These are phyloP conservation scores for Misopates orontium DNA, from an alignment of 257 asterid species.

Conservation along the genomic window DNA sequence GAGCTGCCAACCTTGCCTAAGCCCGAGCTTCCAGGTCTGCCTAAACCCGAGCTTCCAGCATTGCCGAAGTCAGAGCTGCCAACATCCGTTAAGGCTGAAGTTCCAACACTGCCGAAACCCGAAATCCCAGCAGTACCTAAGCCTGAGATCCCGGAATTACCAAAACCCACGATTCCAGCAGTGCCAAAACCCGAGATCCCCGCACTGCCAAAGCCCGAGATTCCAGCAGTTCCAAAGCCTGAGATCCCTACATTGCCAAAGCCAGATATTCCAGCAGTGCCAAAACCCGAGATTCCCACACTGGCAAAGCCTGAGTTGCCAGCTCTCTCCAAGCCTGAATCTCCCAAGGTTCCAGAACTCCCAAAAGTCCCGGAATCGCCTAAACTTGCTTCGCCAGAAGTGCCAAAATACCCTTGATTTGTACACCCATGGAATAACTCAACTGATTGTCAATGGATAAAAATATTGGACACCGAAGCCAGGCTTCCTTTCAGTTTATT, in stretches of 20 bases:
- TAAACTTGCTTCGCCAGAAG: conserved; percentile 21
- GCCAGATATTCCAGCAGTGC: neutral
- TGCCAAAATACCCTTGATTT: conserved; percentile 27
- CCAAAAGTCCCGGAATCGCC: conserved; percentile 29
- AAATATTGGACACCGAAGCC: neutral
- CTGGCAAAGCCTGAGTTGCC: conserved; percentile 23
- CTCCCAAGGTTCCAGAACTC: conserved; percentile 16
- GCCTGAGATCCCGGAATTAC: conserved; percentile 4
- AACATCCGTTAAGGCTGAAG: conserved; percentile 10
- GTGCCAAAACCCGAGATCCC: conserved; percentile 14
- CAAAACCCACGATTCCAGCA: conserved; percentile 21
- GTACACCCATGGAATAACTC: neutral
- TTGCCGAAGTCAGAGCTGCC: conserved; percentile 26
- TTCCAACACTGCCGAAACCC: conserved; percentile 9
- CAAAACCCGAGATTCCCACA: conserved; percentile 20
- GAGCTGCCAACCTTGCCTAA: conserved; percentile 1
- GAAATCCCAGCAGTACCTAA: conserved; percentile 20
- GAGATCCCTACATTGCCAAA: conserved; percentile 8
- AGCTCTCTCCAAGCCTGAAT: conserved; percentile 13
- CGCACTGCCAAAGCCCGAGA: conserved; percentile 9
- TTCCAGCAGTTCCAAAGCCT: conserved; percentile 5
- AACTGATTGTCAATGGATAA: neutral
- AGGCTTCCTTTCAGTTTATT: neutral
- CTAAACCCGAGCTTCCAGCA: conserved; percentile 18
- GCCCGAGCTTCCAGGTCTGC: conserved; percentile 11